Base-by-base conservation (phyloP, 805 yeast genomes). In the Pichia membranifaciens region DNA sequence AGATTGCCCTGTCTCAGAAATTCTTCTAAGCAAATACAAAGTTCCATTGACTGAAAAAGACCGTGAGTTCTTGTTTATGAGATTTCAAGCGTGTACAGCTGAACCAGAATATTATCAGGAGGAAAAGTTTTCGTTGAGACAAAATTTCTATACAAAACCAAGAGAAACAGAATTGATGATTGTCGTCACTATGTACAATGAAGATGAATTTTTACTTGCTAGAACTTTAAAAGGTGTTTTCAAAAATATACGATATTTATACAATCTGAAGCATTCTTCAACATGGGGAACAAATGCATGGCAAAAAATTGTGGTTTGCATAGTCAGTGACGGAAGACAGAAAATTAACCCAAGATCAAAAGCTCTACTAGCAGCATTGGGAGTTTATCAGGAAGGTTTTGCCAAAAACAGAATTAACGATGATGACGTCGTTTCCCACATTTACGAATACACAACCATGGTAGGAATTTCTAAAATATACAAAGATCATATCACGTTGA, bases 261-360 rank as follows among this genome's bases (percentile, higher is more conserved):
- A 81, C 44, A 75, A 85, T 51, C 72, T 82, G 29, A 75, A 81
- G 51, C 63, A 72, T 18, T 79, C 86, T 1, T 75, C 78, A 13
- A 75, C 81, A 1, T 91, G 99, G 99, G 98, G 98, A n/a, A 80
- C 80, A 38, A 95, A 87, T 49, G 81, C 95, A 0, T 91, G 98
- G 98, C 88, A 90, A 57, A 91, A 88, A 59, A 81, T 91, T 31
- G 96, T 88, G 10, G 93, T 93, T 17, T 79, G 87, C 55, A 78
- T 91, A 28, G 90, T 91, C 13, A 84, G 90, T 50, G 99, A 91
- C 68, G 99, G 99, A 51, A 80, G 98, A 58, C 76, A 80, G 13
- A 87, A 89, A 56, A 79, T 91, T 49, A 76, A 87, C 63, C 85
- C 85, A 40, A 74, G 90, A 42, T 77, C 96, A 0, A 78, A 82